Evolutionary conservation across 352 stramenopile species (phyloP).

Genomic region (Globisporangium lucens): DNA sequence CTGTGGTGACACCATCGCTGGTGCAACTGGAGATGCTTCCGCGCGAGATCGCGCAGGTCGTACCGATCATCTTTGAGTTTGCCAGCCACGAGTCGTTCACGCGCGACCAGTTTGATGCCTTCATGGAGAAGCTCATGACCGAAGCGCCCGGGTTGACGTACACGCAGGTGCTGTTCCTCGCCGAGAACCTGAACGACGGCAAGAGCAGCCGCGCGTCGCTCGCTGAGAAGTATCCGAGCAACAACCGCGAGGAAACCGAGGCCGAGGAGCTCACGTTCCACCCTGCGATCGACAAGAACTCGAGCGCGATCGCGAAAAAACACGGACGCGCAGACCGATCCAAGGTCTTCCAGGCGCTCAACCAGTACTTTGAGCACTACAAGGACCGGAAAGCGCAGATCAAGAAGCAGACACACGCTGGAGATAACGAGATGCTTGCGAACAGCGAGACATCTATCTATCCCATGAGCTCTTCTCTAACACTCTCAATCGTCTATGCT

Average conservation of each 20-base stretch:
- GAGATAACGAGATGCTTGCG: not conserved
- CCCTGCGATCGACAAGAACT: constrained; percentile 72
- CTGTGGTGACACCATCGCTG: constrained; percentile 25
- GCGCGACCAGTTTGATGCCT: constrained; percentile 32
- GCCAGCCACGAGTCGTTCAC: constrained; percentile 46
- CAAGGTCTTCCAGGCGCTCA: constrained; percentile 66
- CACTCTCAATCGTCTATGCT: not conserved
- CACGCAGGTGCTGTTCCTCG: constrained; percentile 70
- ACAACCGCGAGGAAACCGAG: constrained; percentile 24
- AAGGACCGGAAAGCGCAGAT: constrained; percentile 48
- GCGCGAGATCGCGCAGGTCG: constrained; percentile 47
- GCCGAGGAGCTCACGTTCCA: constrained; percentile 63
- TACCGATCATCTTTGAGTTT: constrained; percentile 66
- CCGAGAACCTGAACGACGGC: constrained; percentile 44
- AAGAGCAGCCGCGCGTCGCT: constrained; percentile 27
- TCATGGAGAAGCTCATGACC: constrained; percentile 64
- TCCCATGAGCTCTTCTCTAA: not conserved
- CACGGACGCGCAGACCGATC: constrained; percentile 50
- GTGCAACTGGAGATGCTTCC: constrained; percentile 48
- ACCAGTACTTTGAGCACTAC: constrained; percentile 78
- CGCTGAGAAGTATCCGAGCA: constrained; percentile 11
- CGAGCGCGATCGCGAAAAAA: constrained; percentile 51
- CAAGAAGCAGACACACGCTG: constrained; percentile 17
- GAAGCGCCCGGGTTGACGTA: constrained; percentile 65
- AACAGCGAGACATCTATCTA: not conserved